Base-by-base conservation (phyloP, 257 asterid genomes). In the Sherardia arvensis region DNA sequence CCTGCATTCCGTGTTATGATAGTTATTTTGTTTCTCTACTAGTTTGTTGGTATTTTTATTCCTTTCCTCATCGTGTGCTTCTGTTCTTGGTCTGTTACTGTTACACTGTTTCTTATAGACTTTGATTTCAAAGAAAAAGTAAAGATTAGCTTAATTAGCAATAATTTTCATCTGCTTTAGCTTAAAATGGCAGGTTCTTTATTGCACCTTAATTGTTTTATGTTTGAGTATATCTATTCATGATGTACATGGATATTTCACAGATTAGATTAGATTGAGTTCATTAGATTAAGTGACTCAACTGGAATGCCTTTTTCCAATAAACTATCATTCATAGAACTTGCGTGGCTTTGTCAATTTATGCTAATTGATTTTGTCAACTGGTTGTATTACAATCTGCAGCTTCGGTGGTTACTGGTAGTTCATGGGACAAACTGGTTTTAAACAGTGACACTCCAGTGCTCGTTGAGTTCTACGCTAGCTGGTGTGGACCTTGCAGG, bases 401-500 rank as follows among this genome's bases (percentile, higher is more conserved):
- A 91, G 97, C 86, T 74, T 64, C 76, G 33, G 76, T 66, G 17
- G 87, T 91, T 43, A 85, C 91, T 29, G 81, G 84, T 45, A 84
- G 78, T 57, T 87, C 98, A 22, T 87, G 95, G 95, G 83, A 87
- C 62, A 79, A 87, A 61, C 73, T 83, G 76, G 69, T 92, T 58
- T 58, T 84, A 61, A 65, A 66, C 45, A 89, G 96, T 25, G 85
- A 87, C 11, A 17, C 64, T 8, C 91, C 96, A 10, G 99, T 89
- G 43, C 93, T 89, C 1, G 96, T 92, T 21, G 96, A 89, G 66
- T 89, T 92, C 66, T 81, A 84, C 21, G 84, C 97, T 28, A 82
- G 88, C 67, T 92, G 99, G 97, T 92, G 96, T 69, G 99, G 97
- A 27, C 99, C 97, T 18, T 92, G 97, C 76, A 80, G 79, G 66